phyloP scores from a whole-genome alignment of 2,329 filamentous ascomycete species.

The Penicillium sp. region DNA sequence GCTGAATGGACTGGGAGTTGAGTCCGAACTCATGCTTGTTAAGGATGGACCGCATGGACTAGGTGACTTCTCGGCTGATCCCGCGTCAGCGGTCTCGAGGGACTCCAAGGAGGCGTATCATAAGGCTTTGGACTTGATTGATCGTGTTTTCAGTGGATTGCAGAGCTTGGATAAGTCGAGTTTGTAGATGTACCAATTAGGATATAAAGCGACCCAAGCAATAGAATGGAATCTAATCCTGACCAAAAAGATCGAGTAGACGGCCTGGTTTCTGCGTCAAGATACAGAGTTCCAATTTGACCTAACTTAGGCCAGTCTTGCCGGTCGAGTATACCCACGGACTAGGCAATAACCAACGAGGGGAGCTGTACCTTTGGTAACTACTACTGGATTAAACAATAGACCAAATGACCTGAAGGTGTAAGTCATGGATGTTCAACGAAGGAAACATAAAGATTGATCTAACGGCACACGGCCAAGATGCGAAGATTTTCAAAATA shows the following conservation, averaged over 20 bases:
- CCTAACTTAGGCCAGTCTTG: no score
- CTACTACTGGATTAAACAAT: no score
- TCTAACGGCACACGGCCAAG: slow-evolving; percentile 14
- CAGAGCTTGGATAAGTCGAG: background rate
- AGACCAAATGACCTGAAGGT: no score
- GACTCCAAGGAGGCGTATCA: slow-evolving; percentile 21
- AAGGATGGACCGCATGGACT: slow-evolving; percentile 22
- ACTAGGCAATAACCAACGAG: no score
- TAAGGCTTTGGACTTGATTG: slow-evolving; percentile 22
- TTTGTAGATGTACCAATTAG: background rate
- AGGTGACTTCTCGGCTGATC: slow-evolving; percentile 8
- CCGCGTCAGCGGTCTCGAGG: background rate
- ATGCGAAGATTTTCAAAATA: slow-evolving; percentile 24
- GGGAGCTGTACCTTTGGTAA: no score
- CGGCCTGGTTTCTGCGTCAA: no score
- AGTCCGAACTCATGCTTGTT: slow-evolving; percentile 20
- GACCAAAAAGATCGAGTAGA: no score
- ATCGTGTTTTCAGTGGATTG: slow-evolving; percentile 11
- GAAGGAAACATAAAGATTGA: slow-evolving; percentile 12
- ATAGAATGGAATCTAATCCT: no score
- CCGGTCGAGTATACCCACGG: no score
- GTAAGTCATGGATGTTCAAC: no score
- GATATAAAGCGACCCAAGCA: no score
- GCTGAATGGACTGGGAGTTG: slow-evolving; percentile 16
- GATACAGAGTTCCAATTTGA: no score